Evolutionary conservation across 2,329 filamentous ascomycete species (phyloP), one percentile per base, ranked within the genome.

Genomic region (Tolypocladium album): DNA sequence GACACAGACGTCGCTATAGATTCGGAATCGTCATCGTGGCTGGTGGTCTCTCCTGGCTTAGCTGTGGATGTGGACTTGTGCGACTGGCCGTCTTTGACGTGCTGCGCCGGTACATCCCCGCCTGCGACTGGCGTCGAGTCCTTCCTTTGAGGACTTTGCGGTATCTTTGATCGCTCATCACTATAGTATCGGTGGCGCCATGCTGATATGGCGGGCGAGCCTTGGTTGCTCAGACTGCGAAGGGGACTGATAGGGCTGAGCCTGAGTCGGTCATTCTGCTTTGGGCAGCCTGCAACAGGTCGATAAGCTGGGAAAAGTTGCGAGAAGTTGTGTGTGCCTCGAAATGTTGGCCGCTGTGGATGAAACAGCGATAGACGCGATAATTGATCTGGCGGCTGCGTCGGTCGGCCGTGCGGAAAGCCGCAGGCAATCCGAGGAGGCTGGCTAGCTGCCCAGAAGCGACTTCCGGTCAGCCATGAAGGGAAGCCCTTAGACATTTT

Each of bases 1-100:
- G 82, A 83, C 67, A 85, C 72, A 36, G 82, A 80, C 53, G 77
- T 71, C 20, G 79, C 73, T 53, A 82, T 74, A 4, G 79, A 76
- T 63, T 80, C 77, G 24, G 66, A 59, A 40, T 70, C 67, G 13
- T 53, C 50, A 20, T 64, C 62, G 39, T 60, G 27, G n/a, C 42
- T 53, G 31, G 38, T 47, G n/a, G 64, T 34, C 20, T 65, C 63
- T 15, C 58, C 61, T 43, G 24, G 42, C 36, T 59, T 39, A n/a
- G 24, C 43, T 31, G 53, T 34, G 12, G 39, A 11, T 1, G 31
- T n/a, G 24, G 24, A 13, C 31, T 31, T 15, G 12, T 31, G 22
- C 15, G 15, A 27, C 17, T 22, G 24, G 27, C 34, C 17, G 56
- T 11, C 9, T 15, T 34, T 34, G 24, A 4, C 53, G 12, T 36